phyloP scores from a whole-genome alignment of 75 land plant genomes.

The Ceratopteris richardii region DNA sequence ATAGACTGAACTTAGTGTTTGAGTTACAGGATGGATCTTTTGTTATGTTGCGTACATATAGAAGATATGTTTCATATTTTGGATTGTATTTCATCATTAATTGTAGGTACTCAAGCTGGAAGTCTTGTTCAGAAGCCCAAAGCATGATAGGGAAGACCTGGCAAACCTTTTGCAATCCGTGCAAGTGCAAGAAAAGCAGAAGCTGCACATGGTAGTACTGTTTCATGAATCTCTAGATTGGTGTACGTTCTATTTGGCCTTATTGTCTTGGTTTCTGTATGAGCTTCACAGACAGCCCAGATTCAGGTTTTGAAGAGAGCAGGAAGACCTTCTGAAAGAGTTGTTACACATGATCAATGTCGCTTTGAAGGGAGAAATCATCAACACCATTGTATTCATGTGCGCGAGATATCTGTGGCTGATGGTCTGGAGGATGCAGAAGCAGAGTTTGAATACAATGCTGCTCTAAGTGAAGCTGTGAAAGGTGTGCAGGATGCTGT shows the following conservation, averaged over 20 bases:
- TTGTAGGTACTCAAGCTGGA: conserved; percentile 67
- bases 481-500: conserved; percentile 67
- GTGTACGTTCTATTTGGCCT: no score
- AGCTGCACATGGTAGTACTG: conserved; percentile 63
- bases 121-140: conserved; percentile 38
- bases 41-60: no score
- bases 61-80: no score
- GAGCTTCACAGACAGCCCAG: conserved; percentile 46
- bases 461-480: conserved; percentile 75
- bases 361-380: conserved; percentile 21
- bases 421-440: conserved; percentile 84
- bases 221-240: no score
- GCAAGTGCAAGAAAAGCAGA: conserved; percentile 75
- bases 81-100: no score
- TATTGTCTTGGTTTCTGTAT: no score
- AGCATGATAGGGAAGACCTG: conserved; percentile 49
- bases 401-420: conserved; percentile 61
- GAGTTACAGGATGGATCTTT: no score
- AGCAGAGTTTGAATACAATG: conserved; percentile 77
- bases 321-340: conserved; percentile 81
- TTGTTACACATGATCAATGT: conserved; percentile 53
- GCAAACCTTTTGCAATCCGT: conserved; percentile 49
- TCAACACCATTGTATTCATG: conserved; percentile 51
- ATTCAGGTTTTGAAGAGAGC: conserved; percentile 85
- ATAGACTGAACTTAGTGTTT: no score